Percentiles rank a stretch among this genome's conserved stretches.
Conservation (phyloP, 2,329 filamentous ascomycete genomes). For the Pseudogymnoascus sp. region DNA sequence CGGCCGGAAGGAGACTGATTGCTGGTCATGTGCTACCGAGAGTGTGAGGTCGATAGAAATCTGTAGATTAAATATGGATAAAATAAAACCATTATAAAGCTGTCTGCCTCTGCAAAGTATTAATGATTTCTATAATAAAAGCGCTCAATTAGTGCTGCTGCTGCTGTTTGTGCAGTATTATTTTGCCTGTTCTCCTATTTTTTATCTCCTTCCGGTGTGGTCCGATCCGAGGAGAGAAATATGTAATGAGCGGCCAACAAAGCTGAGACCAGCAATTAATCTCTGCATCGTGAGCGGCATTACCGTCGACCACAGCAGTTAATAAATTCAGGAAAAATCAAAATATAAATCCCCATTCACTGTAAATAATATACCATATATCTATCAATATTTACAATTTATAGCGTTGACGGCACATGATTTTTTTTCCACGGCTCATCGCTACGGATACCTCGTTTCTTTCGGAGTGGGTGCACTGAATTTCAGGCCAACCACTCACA, state of each 20-base stretch:
- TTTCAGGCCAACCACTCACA: slow-evolving; percentile 10
- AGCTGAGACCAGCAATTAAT: neutral
- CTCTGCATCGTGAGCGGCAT: neutral
- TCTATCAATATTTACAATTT: neutral
- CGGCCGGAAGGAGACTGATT: neutral
- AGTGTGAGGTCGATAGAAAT: neutral
- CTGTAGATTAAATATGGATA: neutral
- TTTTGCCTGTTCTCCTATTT: neutral
- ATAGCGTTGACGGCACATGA: neutral
- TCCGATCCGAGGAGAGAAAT: slow-evolving; percentile 6
- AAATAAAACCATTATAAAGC: neutral
- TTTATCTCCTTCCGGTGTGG: slow-evolving; percentile 8
- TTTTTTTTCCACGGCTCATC: slow-evolving; percentile 6
- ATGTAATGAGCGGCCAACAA: neutral
- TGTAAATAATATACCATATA: neutral
- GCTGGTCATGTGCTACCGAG: neutral
- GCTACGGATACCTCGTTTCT: slow-evolving; percentile 7
- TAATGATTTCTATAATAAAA: neutral
- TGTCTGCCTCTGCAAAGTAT: neutral
- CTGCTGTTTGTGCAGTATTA: neutral
- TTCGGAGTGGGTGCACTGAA: slow-evolving; percentile 2
- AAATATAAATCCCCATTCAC: neutral
- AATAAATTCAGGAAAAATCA: slow-evolving; percentile 6
- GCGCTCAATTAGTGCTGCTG: neutral
- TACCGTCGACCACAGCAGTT: neutral